phyloP scores from a whole-genome alignment of 1,139 yeast species.

The Yamadazyma triangularis region DNA sequence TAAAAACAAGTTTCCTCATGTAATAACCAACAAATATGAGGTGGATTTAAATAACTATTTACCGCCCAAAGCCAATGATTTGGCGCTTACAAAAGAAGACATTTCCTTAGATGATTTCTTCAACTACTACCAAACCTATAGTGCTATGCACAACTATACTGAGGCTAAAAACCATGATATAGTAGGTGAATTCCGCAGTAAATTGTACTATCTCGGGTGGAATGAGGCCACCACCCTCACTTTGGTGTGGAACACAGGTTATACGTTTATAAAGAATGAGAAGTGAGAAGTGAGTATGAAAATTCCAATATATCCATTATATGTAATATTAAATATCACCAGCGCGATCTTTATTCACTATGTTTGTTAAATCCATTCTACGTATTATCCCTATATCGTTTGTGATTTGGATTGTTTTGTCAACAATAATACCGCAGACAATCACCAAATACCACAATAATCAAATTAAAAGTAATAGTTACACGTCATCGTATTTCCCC shows the following conservation, averaged over 20 bases:
- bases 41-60: slow-evolving; percentile 15
- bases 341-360: too few species aligned
- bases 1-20: slow-evolving; percentile 20
- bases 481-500: slow-evolving; percentile 23
- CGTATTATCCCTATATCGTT: slow-evolving; percentile 19
- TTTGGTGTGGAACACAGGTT: slow-evolving; percentile 39
- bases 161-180: slow-evolving; percentile 24
- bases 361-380: too few species aligned
- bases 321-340: too few species aligned
- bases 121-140: slow-evolving; percentile 33
- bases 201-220: slow-evolving; percentile 18
- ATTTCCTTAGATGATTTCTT: slow-evolving; percentile 21
- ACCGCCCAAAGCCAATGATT: slow-evolving; percentile 16
- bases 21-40: slow-evolving; percentile 21
- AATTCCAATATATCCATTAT: too few species aligned
- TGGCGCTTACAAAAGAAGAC: slow-evolving; percentile 19
- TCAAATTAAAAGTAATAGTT: slow-evolving; percentile 23
- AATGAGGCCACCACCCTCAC: slow-evolving; percentile 22
- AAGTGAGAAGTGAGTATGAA: too few species aligned
- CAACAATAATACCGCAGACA: slow-evolving; percentile 39
- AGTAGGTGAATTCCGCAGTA: slow-evolving; percentile 18
- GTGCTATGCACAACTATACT: slow-evolving; percentile 32
- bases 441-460: slow-evolving; percentile 24
- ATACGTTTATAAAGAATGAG: slow-evolving; percentile 29
- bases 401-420: slow-evolving; percentile 33